Conservation (phyloP, 2,329 filamentous ascomycete genomes). For the Aspergillus spinulosporus region DNA sequence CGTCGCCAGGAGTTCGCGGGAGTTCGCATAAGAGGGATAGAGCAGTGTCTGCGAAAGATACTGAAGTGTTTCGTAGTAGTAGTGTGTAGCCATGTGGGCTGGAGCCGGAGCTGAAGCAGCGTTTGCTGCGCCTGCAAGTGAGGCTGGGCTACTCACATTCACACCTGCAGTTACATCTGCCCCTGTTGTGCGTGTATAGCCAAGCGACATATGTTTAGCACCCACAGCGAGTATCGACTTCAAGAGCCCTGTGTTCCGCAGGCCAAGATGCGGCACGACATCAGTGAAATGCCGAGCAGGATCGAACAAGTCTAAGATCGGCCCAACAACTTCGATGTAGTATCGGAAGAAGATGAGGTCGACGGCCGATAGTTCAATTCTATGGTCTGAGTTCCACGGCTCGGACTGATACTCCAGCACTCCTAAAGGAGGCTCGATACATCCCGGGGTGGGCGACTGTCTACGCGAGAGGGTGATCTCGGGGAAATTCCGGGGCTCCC, state of each 20-base stretch:
- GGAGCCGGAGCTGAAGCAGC: neutral
- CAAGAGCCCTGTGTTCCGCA: slow-evolving; percentile 15
- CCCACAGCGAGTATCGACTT: slow-evolving; percentile 14
- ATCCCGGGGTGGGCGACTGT: slow-evolving; percentile 5
- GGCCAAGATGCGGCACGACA: slow-evolving; percentile 15
- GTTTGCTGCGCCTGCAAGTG: neutral
- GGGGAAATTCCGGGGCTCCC: slow-evolving; percentile 11
- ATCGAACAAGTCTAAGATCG: slow-evolving; percentile 22
- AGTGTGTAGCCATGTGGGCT: slow-evolving; percentile 39
- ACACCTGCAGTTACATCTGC: neutral
- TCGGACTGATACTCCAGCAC: slow-evolving; percentile 3
- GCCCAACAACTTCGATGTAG: slow-evolving; percentile 17
- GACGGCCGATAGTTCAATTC: slow-evolving; percentile 10
- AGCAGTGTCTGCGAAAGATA: slow-evolving; percentile 61
- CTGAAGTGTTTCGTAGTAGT: slow-evolving; percentile 63
- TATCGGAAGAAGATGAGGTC: slow-evolving; percentile 16
- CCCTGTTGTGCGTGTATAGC: neutral
- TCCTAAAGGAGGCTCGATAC: neutral
- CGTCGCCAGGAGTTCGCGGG: slow-evolving; percentile 46
- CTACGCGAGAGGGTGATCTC: slow-evolving; percentile 14
- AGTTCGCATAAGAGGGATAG: slow-evolving; percentile 56
- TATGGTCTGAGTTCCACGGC: slow-evolving; percentile 19
- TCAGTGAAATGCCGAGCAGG: slow-evolving; percentile 21
- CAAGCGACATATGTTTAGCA: slow-evolving; percentile 15
- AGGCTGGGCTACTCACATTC: neutral